A percentile compares a stretch with the other conserved stretches of the same genome.
Evolutionary conservation across 139 green algal genomes (phyloP).

Genomic region (Microglena sp.): DNA sequence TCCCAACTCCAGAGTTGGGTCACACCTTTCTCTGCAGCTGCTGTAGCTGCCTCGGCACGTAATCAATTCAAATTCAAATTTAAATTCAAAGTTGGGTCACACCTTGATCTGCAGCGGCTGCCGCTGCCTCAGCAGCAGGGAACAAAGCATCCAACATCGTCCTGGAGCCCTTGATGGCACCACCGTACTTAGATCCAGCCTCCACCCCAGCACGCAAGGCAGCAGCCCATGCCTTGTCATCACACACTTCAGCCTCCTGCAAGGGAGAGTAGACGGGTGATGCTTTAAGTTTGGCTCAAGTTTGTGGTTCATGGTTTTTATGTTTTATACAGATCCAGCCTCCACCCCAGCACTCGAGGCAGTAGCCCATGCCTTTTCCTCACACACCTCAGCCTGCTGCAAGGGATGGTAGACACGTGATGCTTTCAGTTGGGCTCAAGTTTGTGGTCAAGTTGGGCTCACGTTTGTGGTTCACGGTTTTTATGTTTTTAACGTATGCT

Average conservation of each 20-base stretch:
- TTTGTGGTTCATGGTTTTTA: too few relatives aligned
- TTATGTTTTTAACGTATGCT: too few relatives aligned
- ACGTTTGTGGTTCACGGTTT: too few relatives aligned
- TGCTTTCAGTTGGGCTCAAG: too few relatives aligned
- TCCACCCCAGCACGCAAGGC: constrained; percentile 41
- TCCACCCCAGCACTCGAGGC: neutral
- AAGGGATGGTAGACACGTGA: too few relatives aligned
- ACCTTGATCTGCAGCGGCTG: constrained; percentile 9
- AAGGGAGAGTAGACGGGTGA: neutral
- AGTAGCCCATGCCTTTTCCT: neutral
- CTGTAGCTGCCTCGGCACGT: too few relatives aligned
- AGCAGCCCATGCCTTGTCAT: neutral
- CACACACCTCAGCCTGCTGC: too few relatives aligned
- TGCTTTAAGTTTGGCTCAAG: too few relatives aligned
- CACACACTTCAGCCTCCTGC: neutral
- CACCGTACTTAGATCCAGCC: constrained; percentile 56
- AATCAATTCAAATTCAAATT: too few relatives aligned
- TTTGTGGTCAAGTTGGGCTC: too few relatives aligned
- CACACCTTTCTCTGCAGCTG: too few relatives aligned
- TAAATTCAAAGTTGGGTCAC: neutral
- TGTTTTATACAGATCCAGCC: neutral
- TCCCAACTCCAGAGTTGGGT: too few relatives aligned
- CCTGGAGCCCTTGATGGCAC: constrained; percentile 43
- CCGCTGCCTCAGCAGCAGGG: constrained; percentile 34
- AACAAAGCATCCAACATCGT: constrained; percentile 77